phyloP scores from a whole-genome alignment of 306 rosid species.

The Inga leiocalycina region DNA sequence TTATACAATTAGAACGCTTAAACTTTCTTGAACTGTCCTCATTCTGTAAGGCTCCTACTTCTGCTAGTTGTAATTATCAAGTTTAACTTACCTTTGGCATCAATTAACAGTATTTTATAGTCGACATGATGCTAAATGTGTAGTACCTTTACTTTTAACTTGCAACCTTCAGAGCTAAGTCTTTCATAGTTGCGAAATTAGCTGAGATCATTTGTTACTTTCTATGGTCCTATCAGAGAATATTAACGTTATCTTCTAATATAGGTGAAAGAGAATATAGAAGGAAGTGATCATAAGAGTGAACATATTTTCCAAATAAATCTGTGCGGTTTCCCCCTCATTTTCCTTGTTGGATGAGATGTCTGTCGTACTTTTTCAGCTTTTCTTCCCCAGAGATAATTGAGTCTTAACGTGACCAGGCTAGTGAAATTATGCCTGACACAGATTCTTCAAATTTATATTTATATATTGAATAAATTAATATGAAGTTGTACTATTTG shows the following conservation, averaged over 20 bases:
- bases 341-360: neutral
- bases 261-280: neutral
- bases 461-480: no score
- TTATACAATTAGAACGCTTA: slow-evolving; percentile 25
- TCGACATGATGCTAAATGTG: neutral
- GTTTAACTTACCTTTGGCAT: neutral
- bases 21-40: slow-evolving; percentile 17
- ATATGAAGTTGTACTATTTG: neutral
- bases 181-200: neutral
- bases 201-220: neutral
- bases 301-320: no score
- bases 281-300: neutral
- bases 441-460: no score
- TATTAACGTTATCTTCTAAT: neutral
- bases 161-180: neutral
- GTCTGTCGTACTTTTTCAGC: neutral
- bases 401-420: neutral
- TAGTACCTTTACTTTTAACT: neutral
- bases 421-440: neutral
- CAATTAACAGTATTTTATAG: neutral
- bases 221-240: neutral
- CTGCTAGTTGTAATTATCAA: slow-evolving; percentile 1
- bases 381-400: no score
- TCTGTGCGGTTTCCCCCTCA: neutral
- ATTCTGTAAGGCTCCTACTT: neutral